phyloP scores from a whole-genome alignment of 2,329 filamentous ascomycete species.

The Monilinia fructicola region DNA sequence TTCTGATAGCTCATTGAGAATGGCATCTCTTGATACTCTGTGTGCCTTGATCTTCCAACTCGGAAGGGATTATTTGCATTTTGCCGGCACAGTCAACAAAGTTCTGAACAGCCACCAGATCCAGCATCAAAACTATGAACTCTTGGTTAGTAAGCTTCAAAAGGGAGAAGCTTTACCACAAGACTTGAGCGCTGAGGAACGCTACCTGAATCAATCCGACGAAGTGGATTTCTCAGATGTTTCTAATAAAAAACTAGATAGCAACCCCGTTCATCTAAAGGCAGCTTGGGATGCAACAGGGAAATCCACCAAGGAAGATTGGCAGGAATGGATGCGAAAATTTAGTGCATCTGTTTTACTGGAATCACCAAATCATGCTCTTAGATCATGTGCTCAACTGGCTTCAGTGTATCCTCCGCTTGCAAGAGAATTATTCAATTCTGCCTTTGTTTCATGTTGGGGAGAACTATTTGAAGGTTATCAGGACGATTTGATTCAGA shows the following conservation, averaged over 20 bases:
- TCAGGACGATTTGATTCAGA: constrained; percentile 92
- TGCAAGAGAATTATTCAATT: constrained; percentile 94
- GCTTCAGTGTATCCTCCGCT: constrained; percentile 90
- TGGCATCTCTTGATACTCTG: constrained; percentile 86
- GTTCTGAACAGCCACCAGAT: constrained; percentile 76
- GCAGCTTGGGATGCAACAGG: constrained; percentile 95
- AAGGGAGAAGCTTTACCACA: constrained; percentile 95
- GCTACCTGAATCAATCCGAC: constrained; percentile 74
- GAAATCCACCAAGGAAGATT: constrained; percentile 97
- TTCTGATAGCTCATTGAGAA: constrained; percentile 69
- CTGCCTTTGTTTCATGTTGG: constrained; percentile 98
- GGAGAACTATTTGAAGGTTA: constrained; percentile 96
- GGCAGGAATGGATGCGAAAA: constrained; percentile 97
- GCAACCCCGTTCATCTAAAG: constrained; percentile 97
- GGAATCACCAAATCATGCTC: constrained; percentile 92
- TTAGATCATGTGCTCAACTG: constrained; percentile 87
- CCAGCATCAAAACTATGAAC: constrained; percentile 85
- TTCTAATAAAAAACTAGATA: constrained; percentile 87
- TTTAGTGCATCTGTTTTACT: constrained; percentile 94
- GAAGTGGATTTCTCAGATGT: constrained; percentile 82
- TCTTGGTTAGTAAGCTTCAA: constrained; percentile 87
- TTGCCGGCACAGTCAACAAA: constrained; percentile 91
- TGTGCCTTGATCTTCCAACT: constrained; percentile 95
- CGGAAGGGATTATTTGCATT: constrained; percentile 92
- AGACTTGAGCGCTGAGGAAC: constrained; percentile 83